Conservation (phyloP, 2,329 filamentous ascomycete species). For the Colletotrichum spaethianum region DNA sequence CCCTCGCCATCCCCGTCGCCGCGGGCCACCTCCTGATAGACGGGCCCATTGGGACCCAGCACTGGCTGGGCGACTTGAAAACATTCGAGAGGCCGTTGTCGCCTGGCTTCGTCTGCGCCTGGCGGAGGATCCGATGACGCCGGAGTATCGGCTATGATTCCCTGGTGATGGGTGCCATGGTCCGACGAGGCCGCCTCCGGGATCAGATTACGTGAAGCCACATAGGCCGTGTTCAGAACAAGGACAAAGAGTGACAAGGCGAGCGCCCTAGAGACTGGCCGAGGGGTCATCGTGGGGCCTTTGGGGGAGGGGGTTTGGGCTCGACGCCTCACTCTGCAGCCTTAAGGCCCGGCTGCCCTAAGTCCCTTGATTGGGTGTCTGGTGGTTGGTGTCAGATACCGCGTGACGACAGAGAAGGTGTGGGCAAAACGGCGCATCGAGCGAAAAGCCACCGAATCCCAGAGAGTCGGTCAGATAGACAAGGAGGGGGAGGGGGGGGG, state of each 20-base stretch:
- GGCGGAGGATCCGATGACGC: slow-evolving; percentile 2
- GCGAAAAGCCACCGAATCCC: slow-evolving; percentile 29
- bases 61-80: slow-evolving; percentile 81
- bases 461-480: slow-evolving; percentile 17
- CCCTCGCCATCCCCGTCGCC: slow-evolving; percentile 43
- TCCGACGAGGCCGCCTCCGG: slow-evolving; percentile 20
- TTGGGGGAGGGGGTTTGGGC: not conserved
- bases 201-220: slow-evolving; percentile 22
- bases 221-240: slow-evolving; percentile 30
- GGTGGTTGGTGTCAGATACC: slow-evolving; percentile 32
- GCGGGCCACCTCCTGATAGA: slow-evolving; percentile 31
- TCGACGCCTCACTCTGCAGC: slow-evolving; percentile 28
- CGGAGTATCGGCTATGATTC: slow-evolving; percentile 30
- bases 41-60: slow-evolving; percentile 61
- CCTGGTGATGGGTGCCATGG: slow-evolving; percentile 25
- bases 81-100: slow-evolving; percentile 62
- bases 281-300: slow-evolving; percentile 21
- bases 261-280: slow-evolving; percentile 25
- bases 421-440: slow-evolving; percentile 18
- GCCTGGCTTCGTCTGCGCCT: slow-evolving; percentile 17
- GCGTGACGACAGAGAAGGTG: slow-evolving; percentile 28
- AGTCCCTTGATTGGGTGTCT: slow-evolving; percentile 21
- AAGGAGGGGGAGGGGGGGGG: not conserved
- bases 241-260: slow-evolving; percentile 32
- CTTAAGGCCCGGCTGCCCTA: slow-evolving; percentile 29